Base-by-base conservation (phyloP, 306 rosid species). In the Cucumis hystrix region DNA sequence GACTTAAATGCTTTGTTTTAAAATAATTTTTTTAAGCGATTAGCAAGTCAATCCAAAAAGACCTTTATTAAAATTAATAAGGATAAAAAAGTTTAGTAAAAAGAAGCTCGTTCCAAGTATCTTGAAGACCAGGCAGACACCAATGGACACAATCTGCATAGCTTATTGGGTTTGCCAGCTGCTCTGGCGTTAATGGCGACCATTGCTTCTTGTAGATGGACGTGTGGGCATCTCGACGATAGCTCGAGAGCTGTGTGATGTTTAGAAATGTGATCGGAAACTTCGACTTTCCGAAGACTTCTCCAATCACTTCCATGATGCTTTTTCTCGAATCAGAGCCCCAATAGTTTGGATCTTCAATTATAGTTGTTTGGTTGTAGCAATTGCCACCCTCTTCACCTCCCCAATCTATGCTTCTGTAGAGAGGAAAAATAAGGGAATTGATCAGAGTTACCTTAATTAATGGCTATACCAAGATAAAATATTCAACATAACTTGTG, bases 121-220 rank as follows among this genome's bases (percentile, higher is more conserved):
- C 99, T 82, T 92, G 99, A 79, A 96, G 97, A 54, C 98, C 99
- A 77, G 99, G 99, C 83, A 96, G 75, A 81, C 99, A 96, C 98
- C 99, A 96, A 35, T 96, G 99, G 28, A 86, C 88, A 54, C 99
- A 96, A 80, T 96, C 99, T 1, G 99, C 98, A 28, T 96, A 96
- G 83, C 96, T 91, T 11, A 71, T 79, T 5, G 99, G 99, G 81
- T 92, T 91, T 11, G 97, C 97, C 45, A 91, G 47, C 71, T 96
- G 98, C 79, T 86, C 88, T 6, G 91, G 85, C 14, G 91, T 96
- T 67, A 96, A 55, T 57, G 96, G 92, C 21, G 25, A 87, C 99
- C 99, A 96, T 55, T 96, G 99, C 85, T 89, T 92, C 92, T 96
- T 96, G 81, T 92, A 89, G 20, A 96, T 92, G 35, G 97, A 86